These are phyloP conservation scores for Bipolaris bicolor DNA, from an alignment of 2,329 filamentous ascomycete species.

Conservation along the genomic window DNA sequence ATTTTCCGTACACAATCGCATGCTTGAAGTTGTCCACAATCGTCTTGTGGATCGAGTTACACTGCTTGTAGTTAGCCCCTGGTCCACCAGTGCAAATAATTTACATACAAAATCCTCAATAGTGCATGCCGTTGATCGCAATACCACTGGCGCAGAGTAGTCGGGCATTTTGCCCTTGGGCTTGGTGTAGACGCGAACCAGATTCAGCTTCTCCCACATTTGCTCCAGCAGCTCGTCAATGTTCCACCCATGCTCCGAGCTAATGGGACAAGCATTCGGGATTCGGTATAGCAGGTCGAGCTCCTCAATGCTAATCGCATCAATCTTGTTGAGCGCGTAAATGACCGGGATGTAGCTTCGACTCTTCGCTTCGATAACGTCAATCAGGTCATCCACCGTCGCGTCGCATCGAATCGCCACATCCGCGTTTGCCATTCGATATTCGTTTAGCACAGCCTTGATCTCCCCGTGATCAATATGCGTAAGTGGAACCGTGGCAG, in stretches of 20 bases:
- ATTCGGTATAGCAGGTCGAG: constrained; percentile 95
- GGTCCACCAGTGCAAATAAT: constrained; percentile 19
- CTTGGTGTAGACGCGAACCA: constrained; percentile 95
- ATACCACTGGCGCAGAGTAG: constrained; percentile 88
- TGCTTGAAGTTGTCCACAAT: constrained; percentile 96
- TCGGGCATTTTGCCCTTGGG: constrained; percentile 95
- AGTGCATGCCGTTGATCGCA: constrained; percentile 81
- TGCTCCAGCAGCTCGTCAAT: constrained; percentile 93
- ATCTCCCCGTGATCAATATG: constrained; percentile 97
- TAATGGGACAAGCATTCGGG: constrained; percentile 95
- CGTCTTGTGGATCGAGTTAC: constrained; percentile 94
- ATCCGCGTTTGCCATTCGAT: constrained; percentile 94
- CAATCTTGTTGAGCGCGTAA: constrained; percentile 99
- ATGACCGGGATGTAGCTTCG: constrained; percentile 98
- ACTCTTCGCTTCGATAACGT: constrained; percentile 91
- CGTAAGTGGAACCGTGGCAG: constrained; percentile 87
- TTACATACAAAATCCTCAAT: constrained; percentile 93
- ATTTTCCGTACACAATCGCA: constrained; percentile 95
- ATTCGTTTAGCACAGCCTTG: constrained; percentile 96
- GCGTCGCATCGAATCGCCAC: constrained; percentile 98
- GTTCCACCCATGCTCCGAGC: constrained; percentile 95
- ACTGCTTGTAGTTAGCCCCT: constrained; percentile 66
- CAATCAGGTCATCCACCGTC: constrained; percentile 95
- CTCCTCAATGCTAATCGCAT: constrained; percentile 97
- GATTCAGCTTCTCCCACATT: constrained; percentile 97